Evolutionary conservation across 345 rosid genomes (phyloP), one percentile per base, ranked within the genome.

Genomic region (Physaria fendleri): DNA sequence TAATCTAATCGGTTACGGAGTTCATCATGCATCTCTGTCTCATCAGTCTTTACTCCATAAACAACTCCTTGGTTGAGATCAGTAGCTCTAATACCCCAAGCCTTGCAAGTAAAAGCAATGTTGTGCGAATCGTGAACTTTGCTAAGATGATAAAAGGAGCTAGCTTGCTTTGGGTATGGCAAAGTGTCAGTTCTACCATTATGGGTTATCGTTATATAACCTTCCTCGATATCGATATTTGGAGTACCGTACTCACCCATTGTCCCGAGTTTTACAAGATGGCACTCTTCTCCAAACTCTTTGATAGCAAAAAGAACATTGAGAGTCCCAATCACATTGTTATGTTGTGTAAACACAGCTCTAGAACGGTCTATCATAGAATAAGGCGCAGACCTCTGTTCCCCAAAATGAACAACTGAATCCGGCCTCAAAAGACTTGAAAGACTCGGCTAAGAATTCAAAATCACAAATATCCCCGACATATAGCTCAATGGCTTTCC

Each of bases 241-340:
- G 99, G 99, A 49, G 99, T 93, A 50, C 99, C 99, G 28, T 89
- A 87, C 77, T 93, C 99, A 55, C 99, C 97, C 99, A 93, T 93
- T 8, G 95, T 93, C 48, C 97, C 99, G 1, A 93, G 90, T 74
- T 93, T 89, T 41, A 93, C 97, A 4, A 93, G 78, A 81, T 93
- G 99, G 40, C 99, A 93, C 15, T 89, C 72, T 68, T 89, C 89
- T 52, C 74, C 65, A 66, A 77, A 93, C 82, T 89, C 99, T 74
- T 93, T 93, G 25, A 93, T 89, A 33, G 95, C 94, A 74, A 93
- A 93, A 51, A 93, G 95, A 42, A 89, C 95, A 62, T 93, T 93
- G 10, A 93, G 77, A 9, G 97, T 93, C 21, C 99, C 99, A 28
- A 89, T 88, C 58, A 93, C 99, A 54, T 93, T 89, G 77, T 93